Base-by-base conservation (phyloP, 2,329 filamentous ascomycete species). In the Tolypocladium amazonense region DNA sequence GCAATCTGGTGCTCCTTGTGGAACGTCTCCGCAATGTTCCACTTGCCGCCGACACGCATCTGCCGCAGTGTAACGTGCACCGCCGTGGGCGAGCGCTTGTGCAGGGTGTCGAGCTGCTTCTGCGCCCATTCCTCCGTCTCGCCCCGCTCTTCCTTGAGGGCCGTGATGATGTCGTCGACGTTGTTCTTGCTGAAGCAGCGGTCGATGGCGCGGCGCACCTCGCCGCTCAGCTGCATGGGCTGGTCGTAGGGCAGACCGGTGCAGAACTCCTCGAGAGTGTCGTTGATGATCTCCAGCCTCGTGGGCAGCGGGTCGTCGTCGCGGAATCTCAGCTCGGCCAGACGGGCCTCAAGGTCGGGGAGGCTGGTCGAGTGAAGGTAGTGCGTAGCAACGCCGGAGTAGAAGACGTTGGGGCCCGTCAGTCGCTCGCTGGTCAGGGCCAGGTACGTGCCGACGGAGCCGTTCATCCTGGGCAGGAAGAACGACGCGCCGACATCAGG, bases 401-500 rank as follows among this genome's bases (percentile, higher is more conserved):
- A 97, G 69, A 96, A 92, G 58, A 88, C 88, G 71, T 97, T 90
- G 15, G 87, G 88, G 52, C 94, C 94, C 62, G 81, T 86, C 63
- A 99, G 77, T 63, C 85, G 84, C 70, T 93, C 88, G 70, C 92
- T 94, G 9, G 94, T 99, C 64, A 99, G 80, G 25, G 92, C 94
- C 52, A 99, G 86, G 75, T 97, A 99, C 25, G 90, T 96, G 60
- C 94, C 94, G 59, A 96, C 76, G 61, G 86, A 79, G 56, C 94
- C 94, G 68, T 95, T 86, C 80, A 99, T 86, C 63, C 92, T 84
- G 20, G 94, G 90, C 58, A 99, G 80, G 81, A 97, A 97, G 79
- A 97, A 99, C 14, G 90, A 95, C 38, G 88, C 95, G 62, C 94
- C 94, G 56, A 99, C 94, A 70, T 99, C 95, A 8, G 95, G 94